phyloP scores from a whole-genome alignment of 2,329 filamentous ascomycete genomes.

The Alternaria conjuncta region DNA sequence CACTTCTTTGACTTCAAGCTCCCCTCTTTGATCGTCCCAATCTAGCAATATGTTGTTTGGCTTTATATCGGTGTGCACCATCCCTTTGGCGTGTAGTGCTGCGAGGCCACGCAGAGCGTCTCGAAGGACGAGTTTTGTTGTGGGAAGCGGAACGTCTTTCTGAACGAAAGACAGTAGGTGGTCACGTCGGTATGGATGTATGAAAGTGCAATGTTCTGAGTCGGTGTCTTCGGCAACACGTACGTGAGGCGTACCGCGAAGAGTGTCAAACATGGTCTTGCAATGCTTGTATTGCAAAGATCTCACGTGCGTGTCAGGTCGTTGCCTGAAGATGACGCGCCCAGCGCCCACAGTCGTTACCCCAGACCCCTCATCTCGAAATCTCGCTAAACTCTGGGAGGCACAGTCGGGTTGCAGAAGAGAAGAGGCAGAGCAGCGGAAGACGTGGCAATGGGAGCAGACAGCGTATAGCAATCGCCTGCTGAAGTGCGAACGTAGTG shows the following conservation, averaged over 20 bases:
- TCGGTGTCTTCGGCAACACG: conserved; percentile 47
- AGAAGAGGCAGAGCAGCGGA: not conserved
- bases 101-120: conserved; percentile 13
- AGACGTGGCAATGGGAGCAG: not conserved
- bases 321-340: not conserved
- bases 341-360: not conserved
- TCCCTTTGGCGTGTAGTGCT: conserved; percentile 17
- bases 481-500: not conserved
- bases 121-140: conserved; percentile 54
- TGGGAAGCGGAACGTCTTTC: conserved; percentile 46
- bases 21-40: conserved; percentile 38
- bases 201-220: conserved; percentile 55
- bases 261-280: conserved; percentile 17
- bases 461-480: not conserved
- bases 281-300: not conserved
- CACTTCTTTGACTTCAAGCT: conserved; percentile 44
- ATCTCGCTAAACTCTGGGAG: not conserved
- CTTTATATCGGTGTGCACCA: conserved; percentile 49
- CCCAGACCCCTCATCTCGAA: not conserved
- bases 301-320: not conserved
- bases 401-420: not conserved
- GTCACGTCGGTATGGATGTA: conserved; percentile 53
- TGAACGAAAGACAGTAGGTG: conserved; percentile 53
- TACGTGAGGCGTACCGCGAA: conserved; percentile 11
- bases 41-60: conserved; percentile 55